Evolutionary conservation across 1,284 basidiomycete genomes (phyloP).

Genomic region (Chiua sp.): DNA sequence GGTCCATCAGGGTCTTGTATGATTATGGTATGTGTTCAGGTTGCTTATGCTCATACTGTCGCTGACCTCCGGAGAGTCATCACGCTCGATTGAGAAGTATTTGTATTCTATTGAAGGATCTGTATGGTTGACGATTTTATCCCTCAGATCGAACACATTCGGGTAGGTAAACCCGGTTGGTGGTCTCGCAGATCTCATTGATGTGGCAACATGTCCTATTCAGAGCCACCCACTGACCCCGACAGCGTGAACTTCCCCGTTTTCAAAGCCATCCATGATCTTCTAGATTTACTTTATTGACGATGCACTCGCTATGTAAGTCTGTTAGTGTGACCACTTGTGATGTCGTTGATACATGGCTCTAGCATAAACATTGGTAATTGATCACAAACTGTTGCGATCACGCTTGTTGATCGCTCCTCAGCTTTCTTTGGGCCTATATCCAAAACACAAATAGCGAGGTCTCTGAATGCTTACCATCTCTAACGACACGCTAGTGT

Average conservation of each 20-base stretch:
- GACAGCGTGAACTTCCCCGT: background rate
- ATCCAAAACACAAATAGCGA: slow-evolving; percentile 12
- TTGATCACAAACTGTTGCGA: background rate
- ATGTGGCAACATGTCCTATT: background rate
- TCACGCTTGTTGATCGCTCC: background rate
- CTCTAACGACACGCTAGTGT: slow-evolving; percentile 18
- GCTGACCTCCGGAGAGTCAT: background rate
- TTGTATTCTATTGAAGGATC: background rate
- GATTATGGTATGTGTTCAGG: too few relatives aligned
- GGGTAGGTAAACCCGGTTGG: slow-evolving; percentile 10
- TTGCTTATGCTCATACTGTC: too few relatives aligned
- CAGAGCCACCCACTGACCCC: slow-evolving; percentile 2
- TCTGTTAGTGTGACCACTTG: background rate
- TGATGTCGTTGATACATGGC: background rate
- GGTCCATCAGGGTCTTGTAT: too few relatives aligned
- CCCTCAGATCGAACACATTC: slow-evolving; percentile 18
- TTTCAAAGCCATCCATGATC: too few relatives aligned
- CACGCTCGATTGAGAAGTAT: slow-evolving; percentile 6
- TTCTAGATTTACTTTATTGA: slow-evolving; percentile 26
- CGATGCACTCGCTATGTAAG: slow-evolving; percentile 23
- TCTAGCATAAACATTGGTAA: slow-evolving; percentile 21
- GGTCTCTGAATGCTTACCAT: background rate
- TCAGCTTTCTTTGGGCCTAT: slow-evolving; percentile 19
- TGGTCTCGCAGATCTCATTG: too few relatives aligned
- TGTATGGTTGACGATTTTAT: background rate